phyloP scores from a whole-genome alignment of 225 moss, liverwort and hornwort species.

The Ulota crispa region DNA sequence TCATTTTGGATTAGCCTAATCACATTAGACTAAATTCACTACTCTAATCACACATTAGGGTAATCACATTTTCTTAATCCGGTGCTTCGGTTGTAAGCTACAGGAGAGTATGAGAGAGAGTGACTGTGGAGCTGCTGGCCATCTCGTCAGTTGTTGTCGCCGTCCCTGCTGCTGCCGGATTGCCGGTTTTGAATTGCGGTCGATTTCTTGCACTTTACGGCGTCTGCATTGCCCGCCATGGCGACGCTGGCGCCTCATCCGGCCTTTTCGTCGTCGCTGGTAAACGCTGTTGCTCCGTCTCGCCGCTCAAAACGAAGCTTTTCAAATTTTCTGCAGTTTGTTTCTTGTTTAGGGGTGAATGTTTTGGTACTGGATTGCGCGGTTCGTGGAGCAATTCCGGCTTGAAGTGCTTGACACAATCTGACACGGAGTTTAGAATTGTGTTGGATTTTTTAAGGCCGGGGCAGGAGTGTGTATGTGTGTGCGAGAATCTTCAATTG shows the following conservation, averaged over 20 bases:
- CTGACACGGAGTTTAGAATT: background rate
- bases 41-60: background rate
- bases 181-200: background rate
- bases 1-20: too few relatives aligned
- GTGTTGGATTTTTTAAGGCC: background rate
- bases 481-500: too few relatives aligned
- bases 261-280: too few relatives aligned
- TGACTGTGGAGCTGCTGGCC: too few relatives aligned
- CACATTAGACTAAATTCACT: too few relatives aligned
- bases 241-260: background rate
- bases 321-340: background rate
- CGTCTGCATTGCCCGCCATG: slow-evolving; percentile 2
- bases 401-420: background rate
- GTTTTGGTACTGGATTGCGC: background rate
- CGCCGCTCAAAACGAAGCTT: background rate
- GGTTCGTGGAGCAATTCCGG: background rate
- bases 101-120: too few relatives aligned
- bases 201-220: background rate
- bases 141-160: background rate
- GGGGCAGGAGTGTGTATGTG: background rate
- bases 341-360: background rate
- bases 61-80: background rate
- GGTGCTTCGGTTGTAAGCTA: too few relatives aligned
- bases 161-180: background rate
- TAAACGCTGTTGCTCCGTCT: too few relatives aligned